A percentile compares a stretch with the other conserved stretches of the same genome.
Conservation (phyloP, 2,329 filamentous ascomycete species). For the Aspergillus novoparasiticus region DNA sequence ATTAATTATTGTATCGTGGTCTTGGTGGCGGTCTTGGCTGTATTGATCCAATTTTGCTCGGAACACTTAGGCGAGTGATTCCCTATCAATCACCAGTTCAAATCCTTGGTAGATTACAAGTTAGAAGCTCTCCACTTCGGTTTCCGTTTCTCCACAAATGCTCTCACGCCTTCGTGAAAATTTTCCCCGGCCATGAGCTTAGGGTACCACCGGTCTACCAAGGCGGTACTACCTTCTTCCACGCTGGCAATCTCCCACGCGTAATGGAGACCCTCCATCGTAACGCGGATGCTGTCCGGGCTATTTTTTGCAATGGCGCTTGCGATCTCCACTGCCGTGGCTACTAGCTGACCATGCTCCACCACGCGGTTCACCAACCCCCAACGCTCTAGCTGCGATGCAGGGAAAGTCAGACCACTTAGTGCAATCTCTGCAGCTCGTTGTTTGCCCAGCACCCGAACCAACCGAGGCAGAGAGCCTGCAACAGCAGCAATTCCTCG, state of each 20-base stretch:
- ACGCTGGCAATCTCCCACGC: slow-evolving; percentile 72
- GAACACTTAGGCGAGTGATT: not conserved
- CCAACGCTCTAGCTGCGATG: slow-evolving; percentile 64
- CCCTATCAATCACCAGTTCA: not conserved
- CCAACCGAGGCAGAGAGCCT: slow-evolving; percentile 69
- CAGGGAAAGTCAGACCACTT: slow-evolving; percentile 61
- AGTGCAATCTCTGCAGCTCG: slow-evolving; percentile 73
- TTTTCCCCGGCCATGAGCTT: slow-evolving; percentile 67
- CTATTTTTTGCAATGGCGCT: slow-evolving; percentile 64
- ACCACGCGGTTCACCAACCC: slow-evolving; percentile 72
- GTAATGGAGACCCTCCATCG: slow-evolving; percentile 66
- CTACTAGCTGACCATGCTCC: slow-evolving; percentile 32
- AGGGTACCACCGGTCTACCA: slow-evolving; percentile 61
- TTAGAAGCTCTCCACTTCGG: slow-evolving; percentile 58
- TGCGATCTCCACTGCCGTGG: slow-evolving; percentile 60
- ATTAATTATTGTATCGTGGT: not conserved
- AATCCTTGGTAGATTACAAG: slow-evolving; percentile 21
- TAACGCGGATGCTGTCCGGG: slow-evolving; percentile 73
- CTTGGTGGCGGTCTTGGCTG: not conserved
- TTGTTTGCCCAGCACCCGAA: slow-evolving; percentile 67
- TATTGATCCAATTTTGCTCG: not conserved
- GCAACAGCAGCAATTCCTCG: slow-evolving; percentile 72
- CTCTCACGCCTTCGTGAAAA: slow-evolving; percentile 70
- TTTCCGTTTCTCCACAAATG: slow-evolving; percentile 74
- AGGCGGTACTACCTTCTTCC: slow-evolving; percentile 59